Evolutionary conservation across 495 filamentous ascomycete genomes (phyloP), one percentile per base, ranked within the genome.

Genomic region (Glonium stellatum): DNA sequence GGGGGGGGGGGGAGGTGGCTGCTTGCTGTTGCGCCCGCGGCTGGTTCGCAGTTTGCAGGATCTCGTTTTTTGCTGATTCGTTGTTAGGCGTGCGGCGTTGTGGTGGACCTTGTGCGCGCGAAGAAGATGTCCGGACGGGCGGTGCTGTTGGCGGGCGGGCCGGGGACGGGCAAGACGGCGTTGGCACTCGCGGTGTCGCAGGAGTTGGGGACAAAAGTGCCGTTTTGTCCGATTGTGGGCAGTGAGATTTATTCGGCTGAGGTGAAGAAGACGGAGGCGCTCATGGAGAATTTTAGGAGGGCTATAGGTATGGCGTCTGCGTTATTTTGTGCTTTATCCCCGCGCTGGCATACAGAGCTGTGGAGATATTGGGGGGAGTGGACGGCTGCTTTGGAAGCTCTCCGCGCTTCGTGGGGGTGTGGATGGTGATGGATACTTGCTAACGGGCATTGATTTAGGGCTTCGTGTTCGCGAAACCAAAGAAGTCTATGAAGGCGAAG

Each of bases 221-320:
- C 93, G 5, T 98, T 98, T 71, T 95, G 92, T 70, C 90, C 91
- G 36, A 96, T 98, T 67, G 92, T 95, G 31, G 93, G 90, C 60
- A 96, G 91, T 75, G 93, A 98, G 70, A 86, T 98, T 64, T 98
- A 96, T 77, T 92, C 88, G 48, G 87, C 92, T 41, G 93, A 98
- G 74, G 89, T 98, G 59, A 97, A 97, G 82, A 98, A 98, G 83
- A 97, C 93, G 19, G 93, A 98, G 73, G 87, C 93, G 39, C 77
- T 98, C 69, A 97, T 96, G 90, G 93, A 98, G 79, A 96, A 96
- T 73, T 98, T 98, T 74, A 83, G 93, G 72, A 78, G 92, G 70
- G 92, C 93, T 46, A 98, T 97, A 70, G 93, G 93, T 78, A 76
- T 59, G 77, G 55, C 27, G 22, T 12, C 12, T 3, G 37, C 37